Conservation (phyloP, 257 asterid species). For the Ilex asprella region DNA sequence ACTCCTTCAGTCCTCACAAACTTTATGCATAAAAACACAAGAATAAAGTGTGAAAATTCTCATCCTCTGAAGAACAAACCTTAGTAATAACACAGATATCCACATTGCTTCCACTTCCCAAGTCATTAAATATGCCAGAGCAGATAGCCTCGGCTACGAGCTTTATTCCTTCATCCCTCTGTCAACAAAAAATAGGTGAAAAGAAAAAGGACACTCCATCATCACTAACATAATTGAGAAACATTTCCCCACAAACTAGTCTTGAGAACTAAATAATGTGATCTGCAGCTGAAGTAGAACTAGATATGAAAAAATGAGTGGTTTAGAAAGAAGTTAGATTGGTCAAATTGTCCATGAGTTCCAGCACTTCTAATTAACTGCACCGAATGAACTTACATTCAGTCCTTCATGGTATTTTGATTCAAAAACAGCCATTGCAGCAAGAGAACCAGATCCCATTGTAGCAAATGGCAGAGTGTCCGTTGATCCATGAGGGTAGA, state of each 20-base stretch:
- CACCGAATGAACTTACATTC: constrained; percentile 45
- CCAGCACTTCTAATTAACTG: not conserved
- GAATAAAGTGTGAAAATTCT: not conserved
- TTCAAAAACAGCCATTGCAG: constrained; percentile 94
- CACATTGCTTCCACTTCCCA: constrained; percentile 98
- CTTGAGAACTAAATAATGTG: no score
- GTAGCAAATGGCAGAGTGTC: constrained; percentile 96
- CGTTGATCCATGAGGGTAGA: constrained; percentile 97
- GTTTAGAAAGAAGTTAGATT: no score
- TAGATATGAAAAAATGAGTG: no score
- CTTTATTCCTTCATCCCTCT: constrained; percentile 84
- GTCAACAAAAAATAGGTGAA: constrained; percentile 12
- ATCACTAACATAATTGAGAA: no score
- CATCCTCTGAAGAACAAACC: constrained; percentile 31
- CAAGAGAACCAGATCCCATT: constrained; percentile 98
- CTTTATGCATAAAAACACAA: not conserved
- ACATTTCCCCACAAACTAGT: no score
- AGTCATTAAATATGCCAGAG: constrained; percentile 89
- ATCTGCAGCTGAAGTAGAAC: no score
- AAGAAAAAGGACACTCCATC: no score
- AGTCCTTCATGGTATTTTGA: constrained; percentile 79
- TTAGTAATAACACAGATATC: constrained; percentile 83
- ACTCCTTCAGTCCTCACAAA: not conserved
- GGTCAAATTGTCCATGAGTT: no score
- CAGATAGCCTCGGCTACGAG: constrained; percentile 84